A percentile compares a stretch with the other conserved stretches of the same genome.
Evolutionary conservation across 2,329 filamentous ascomycete species (phyloP).

Genomic region (Penicillium capsulatum): DNA sequence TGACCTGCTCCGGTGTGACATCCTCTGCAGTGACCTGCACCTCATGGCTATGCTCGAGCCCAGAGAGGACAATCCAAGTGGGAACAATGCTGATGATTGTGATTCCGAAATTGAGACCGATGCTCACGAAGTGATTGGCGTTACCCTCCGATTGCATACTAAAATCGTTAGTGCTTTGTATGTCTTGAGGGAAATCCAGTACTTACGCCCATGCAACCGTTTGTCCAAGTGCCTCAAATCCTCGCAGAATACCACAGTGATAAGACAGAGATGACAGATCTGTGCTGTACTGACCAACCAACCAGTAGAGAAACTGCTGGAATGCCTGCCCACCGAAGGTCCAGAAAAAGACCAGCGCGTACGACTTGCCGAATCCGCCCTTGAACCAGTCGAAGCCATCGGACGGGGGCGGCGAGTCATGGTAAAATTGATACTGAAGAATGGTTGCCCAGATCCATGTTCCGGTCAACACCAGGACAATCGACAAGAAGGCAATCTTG

Average conservation of each 20-base stretch:
- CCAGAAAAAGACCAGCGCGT: conserved; percentile 25
- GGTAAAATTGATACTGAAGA: conserved; percentile 22
- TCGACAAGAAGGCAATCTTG: conserved; percentile 17
- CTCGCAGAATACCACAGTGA: conserved; percentile 23
- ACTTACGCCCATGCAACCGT: conserved; percentile 24
- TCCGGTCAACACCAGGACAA: conserved; percentile 16
- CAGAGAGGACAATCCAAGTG: conserved; percentile 23
- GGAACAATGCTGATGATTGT: conserved; percentile 20
- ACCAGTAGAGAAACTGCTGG: conserved; percentile 26
- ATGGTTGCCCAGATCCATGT: conserved; percentile 25
- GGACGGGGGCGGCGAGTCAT: conserved; percentile 15
- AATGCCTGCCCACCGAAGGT: conserved; percentile 22
- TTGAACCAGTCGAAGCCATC: conserved; percentile 25
- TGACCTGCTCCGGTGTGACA: conserved; percentile 1
- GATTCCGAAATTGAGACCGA: conserved; percentile 25
- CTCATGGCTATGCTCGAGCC: conserved; percentile 23
- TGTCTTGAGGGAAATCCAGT: not conserved
- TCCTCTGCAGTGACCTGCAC: conserved; percentile 20
- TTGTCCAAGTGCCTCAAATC: conserved; percentile 23
- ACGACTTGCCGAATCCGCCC: conserved; percentile 20
- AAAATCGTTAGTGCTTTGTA: not conserved
- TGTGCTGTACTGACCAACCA: conserved; percentile 24
- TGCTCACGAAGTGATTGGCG: conserved; percentile 25
- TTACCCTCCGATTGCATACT: conserved; percentile 21
- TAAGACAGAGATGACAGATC: conserved; percentile 23